phyloP scores from a whole-genome alignment of 768 basidiomycete genomes.

The Leccinum imitatum region DNA sequence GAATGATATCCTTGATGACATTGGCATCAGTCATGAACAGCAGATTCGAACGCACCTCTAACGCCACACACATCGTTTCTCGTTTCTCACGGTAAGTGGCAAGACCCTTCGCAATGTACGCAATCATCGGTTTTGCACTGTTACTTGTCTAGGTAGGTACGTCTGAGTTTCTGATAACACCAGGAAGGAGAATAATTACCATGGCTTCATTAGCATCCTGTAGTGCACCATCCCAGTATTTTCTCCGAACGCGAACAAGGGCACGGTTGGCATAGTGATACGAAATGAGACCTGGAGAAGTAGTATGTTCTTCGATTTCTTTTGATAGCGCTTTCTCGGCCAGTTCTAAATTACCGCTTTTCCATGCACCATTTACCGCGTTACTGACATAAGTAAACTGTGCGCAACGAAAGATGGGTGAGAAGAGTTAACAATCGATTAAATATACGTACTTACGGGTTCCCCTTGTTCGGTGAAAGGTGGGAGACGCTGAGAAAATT shows the following conservation, averaged over 20 bases:
- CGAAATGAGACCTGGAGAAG: not conserved
- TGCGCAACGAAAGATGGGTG: not conserved
- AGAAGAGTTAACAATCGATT: not conserved
- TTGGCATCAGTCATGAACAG: not conserved
- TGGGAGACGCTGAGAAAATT: slow-evolving; percentile 10
- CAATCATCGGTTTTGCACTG: not conserved
- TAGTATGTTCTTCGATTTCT: slow-evolving; percentile 9
- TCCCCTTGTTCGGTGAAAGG: not conserved
- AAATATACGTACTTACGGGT: slow-evolving; percentile 3
- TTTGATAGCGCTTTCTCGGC: slow-evolving; percentile 8
- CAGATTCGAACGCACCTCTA: not conserved
- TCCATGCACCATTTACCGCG: slow-evolving; percentile 5
- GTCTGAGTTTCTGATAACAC: not conserved
- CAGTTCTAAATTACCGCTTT: slow-evolving; percentile 1
- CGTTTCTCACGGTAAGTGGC: not conserved
- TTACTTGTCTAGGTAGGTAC: not conserved
- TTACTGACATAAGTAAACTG: slow-evolving; percentile 17
- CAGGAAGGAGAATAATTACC: not conserved
- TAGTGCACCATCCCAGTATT: slow-evolving; percentile 5
- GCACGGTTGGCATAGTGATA: slow-evolving; percentile 17
- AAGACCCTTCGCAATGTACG: slow-evolving; percentile 6
- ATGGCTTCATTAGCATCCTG: not conserved
- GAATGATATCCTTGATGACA: not conserved
- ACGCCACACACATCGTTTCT: not conserved
- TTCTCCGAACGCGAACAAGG: slow-evolving; percentile 9